Conservation (phyloP, 2,329 filamentous ascomycete genomes). For the Passalora sequoiae region DNA sequence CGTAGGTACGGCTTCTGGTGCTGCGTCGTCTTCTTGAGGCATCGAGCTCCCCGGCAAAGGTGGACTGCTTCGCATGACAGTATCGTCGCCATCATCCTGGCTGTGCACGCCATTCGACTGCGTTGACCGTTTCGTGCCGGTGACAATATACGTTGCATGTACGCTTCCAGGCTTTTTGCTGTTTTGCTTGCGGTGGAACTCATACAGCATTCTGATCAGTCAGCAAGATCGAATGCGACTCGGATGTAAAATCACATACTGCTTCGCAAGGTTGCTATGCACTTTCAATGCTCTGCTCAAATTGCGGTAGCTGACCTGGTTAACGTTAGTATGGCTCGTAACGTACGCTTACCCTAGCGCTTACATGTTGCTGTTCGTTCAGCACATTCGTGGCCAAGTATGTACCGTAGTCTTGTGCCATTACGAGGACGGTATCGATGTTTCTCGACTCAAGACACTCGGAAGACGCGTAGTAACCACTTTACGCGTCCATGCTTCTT, state of each 20-base stretch:
- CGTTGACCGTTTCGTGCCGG: conserved; percentile 56
- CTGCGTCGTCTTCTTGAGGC: conserved; percentile 38
- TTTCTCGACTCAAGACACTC: neutral
- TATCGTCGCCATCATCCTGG: conserved; percentile 56
- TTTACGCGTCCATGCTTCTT: neutral
- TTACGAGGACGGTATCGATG: conserved; percentile 16
- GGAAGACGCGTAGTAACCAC: neutral
- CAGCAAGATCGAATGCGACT: conserved; percentile 13
- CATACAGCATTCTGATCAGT: conserved; percentile 68
- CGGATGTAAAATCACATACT: conserved; percentile 51
- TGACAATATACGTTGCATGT: conserved; percentile 89
- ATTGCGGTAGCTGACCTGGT: conserved; percentile 77
- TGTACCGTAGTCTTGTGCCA: conserved; percentile 56
- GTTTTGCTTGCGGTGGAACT: conserved; percentile 77
- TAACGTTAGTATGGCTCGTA: conserved; percentile 27
- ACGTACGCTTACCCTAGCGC: neutral
- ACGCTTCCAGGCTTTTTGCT: conserved; percentile 65
- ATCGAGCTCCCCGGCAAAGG: conserved; percentile 63
- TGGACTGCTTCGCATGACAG: conserved; percentile 61
- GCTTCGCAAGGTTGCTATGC: conserved; percentile 82
- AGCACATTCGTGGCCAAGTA: conserved; percentile 73
- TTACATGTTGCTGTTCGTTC: conserved; percentile 66
- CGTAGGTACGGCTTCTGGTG: conserved; percentile 47
- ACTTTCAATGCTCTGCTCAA: conserved; percentile 78
- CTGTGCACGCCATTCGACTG: conserved; percentile 37